Evolutionary conservation across 2,329 filamentous ascomycete species (phyloP), one percentile per base, ranked within the genome.

Genomic region (Ilyonectria sp.): DNA sequence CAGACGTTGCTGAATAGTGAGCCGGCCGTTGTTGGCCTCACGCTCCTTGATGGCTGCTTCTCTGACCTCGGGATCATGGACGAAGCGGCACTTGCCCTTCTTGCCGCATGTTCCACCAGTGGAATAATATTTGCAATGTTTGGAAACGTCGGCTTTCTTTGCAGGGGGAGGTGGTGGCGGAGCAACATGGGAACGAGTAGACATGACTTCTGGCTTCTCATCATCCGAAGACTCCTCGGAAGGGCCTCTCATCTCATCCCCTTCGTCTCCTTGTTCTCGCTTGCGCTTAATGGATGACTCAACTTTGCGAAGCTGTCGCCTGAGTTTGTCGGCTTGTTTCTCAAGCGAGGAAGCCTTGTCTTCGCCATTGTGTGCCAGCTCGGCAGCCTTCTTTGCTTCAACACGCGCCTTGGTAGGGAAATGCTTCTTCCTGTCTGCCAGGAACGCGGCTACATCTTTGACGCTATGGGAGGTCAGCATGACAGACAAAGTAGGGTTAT

Each of bases 391-490:
- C 80, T 88, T 93, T 70, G 89, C 89, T 68, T 89, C 86, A 69
- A 90, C 84, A 62, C 93, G 90, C 66, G 89, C 89, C 78, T 90
- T 89, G 2, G 95, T 98, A 2, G 95, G 95, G 78, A 89, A 98
- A 58, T 92, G 91, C 71, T 90, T 92, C 77, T 87, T 92, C 66
- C 95, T 90, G 79, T 97, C 94, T 56, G 90, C 90, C 69, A 97
- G 89, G 90, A 94, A 98, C 7, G 90, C 89, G 26, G 90, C 87
- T 62, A 98, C 86, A 76, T 98, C 94, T 65, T 89, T 88, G 17
- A 88, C 84, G 64, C 87, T 90, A 61, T 33, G 35, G 40, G n/a
- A 54, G 46, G 60, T 75, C 60, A 76, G 70, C 37, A 57, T 13
- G 19, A 26, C 21, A 21, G 6, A 17, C 26, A 40, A 17, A 13